Evolutionary conservation across 331 rosid species (phyloP).

Genomic region (Quercus lobata): DNA sequence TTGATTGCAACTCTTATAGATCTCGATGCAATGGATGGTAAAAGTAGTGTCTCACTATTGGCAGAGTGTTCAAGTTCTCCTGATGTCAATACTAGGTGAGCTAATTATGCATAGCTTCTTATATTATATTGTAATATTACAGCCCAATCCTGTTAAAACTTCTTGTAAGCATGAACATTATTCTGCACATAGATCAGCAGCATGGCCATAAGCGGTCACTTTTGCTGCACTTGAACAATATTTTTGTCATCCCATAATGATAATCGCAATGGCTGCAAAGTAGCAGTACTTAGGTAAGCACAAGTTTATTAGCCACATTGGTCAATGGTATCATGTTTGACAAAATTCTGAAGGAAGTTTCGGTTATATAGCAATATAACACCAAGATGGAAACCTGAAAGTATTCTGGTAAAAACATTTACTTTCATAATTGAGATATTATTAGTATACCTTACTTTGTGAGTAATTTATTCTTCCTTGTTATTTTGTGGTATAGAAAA

Average conservation of each 20-base stretch:
- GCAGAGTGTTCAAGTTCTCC: constrained; percentile 94
- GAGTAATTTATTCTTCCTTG: neutral
- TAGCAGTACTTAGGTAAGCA: neutral
- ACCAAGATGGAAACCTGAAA: neutral
- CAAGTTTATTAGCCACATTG: no score
- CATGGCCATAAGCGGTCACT: neutral
- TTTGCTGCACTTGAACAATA: neutral
- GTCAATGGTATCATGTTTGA: no score
- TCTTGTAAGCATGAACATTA: neutral
- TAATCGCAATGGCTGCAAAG: neutral
- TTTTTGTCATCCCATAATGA: neutral
- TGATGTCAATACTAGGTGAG: constrained; percentile 78
- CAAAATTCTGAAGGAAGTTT: neutral
- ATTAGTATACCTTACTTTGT: neutral
- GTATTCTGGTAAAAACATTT: neutral
- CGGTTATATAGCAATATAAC: neutral
- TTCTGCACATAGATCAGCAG: neutral
- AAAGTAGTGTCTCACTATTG: constrained; percentile 72
- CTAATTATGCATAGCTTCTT: neutral
- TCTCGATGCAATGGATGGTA: constrained; percentile 97
- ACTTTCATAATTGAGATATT: neutral
- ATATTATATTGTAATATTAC: neutral
- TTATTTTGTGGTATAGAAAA: constrained; percentile 35
- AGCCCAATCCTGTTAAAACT: neutral
- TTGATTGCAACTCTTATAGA: constrained; percentile 82